phyloP scores from a whole-genome alignment of 768 basidiomycete species.

The Boletales sp. region DNA sequence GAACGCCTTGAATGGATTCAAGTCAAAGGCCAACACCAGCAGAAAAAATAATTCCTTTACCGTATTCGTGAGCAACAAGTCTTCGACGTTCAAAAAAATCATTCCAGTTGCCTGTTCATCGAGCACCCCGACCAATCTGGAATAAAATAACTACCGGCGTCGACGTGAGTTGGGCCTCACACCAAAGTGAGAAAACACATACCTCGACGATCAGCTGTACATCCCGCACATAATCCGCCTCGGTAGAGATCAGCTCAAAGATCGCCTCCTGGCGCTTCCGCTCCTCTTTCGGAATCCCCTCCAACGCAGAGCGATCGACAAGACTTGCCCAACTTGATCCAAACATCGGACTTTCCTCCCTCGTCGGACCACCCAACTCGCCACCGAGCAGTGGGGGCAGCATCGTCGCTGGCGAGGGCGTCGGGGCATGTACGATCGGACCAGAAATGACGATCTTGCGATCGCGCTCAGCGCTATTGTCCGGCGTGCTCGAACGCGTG shows the following conservation, averaged over 20 bases:
- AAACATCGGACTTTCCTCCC: constrained; percentile 59
- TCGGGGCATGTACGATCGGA: constrained; percentile 46
- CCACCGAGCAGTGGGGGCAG: neutral
- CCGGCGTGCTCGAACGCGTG: constrained; percentile 44
- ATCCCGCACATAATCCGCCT: constrained; percentile 86
- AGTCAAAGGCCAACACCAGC: neutral
- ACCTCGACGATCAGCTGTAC: constrained; percentile 92
- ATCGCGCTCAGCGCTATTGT: constrained; percentile 38
- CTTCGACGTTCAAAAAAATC: constrained; percentile 92
- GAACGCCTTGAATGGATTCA: constrained; percentile 51
- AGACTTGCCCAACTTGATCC: constrained; percentile 88
- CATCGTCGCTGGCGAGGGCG: constrained; percentile 11
- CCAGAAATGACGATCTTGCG: constrained; percentile 60
- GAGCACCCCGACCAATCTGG: constrained; percentile 66
- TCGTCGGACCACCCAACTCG: constrained; percentile 23
- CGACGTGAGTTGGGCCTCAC: neutral
- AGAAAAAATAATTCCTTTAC: constrained; percentile 36
- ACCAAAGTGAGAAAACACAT: constrained; percentile 14
- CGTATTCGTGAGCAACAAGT: constrained; percentile 85
- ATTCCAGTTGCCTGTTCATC: constrained; percentile 74
- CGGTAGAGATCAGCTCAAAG: constrained; percentile 92
- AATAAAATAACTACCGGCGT: constrained; percentile 71
- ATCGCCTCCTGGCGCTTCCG: constrained; percentile 92
- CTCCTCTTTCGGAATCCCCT: constrained; percentile 74
- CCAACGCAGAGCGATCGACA: constrained; percentile 79